These are phyloP conservation scores for Solanum peruvianum DNA, from an alignment of 257 asterid species.

Conservation along the genomic window DNA sequence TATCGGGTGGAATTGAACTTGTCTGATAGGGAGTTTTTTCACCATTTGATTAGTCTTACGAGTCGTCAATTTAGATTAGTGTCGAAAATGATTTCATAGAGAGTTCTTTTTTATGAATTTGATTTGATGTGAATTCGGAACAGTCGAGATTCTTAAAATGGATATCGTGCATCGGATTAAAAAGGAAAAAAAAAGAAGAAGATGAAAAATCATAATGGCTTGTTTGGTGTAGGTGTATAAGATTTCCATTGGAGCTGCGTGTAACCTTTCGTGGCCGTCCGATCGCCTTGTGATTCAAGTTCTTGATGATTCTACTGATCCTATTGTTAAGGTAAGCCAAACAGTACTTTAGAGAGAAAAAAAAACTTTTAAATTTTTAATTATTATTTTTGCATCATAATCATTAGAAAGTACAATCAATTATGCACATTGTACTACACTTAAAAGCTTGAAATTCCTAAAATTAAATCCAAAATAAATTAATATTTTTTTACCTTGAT, in stretches of 20 bases:
- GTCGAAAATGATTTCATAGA: background rate
- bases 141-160: background rate
- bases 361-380: no score
- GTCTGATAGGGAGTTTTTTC: background rate
- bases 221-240: conserved; percentile 51
- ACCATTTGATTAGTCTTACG: background rate
- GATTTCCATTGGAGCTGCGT: conserved; percentile 96
- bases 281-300: conserved; percentile 91
- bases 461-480: background rate
- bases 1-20: background rate
- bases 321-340: conserved; percentile 42
- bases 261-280: conserved; percentile 89
- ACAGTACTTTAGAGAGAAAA: background rate
- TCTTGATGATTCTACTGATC: conserved; percentile 81
- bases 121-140: background rate
- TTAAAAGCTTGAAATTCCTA: background rate
- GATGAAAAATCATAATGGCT: background rate
- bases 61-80: background rate
- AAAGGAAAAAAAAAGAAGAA: no score
- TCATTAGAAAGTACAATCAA: background rate
- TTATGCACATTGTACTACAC: background rate
- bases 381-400: background rate
- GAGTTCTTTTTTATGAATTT: background rate
- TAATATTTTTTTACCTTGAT: background rate
- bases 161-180: background rate